These are phyloP conservation scores for Angophora floribunda DNA, from an alignment of 345 rosid species.

Conservation along the genomic window DNA sequence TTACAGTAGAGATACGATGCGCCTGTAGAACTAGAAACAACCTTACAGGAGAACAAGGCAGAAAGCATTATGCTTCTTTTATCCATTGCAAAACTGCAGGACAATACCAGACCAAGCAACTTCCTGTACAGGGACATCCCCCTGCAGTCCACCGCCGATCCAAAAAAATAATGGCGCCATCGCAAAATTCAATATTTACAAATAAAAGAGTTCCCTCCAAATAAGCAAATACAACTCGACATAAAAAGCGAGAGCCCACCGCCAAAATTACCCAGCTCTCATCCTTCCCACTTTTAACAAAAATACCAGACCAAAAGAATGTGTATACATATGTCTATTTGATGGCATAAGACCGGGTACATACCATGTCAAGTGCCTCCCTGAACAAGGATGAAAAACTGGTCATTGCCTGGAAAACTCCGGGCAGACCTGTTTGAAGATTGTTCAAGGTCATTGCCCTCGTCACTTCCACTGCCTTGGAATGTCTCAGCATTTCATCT, in stretches of 20 bases:
- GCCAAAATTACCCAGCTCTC: constrained; percentile 30
- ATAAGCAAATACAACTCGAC: neutral
- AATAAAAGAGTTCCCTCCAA: neutral
- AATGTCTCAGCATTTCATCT: constrained; percentile 87
- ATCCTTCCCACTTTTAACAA: constrained; percentile 2
- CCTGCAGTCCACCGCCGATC: constrained; percentile 4
- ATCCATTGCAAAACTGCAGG: neutral
- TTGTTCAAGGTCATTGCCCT: constrained; percentile 83
- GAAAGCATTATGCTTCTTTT: neutral
- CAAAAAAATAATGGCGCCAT: neutral
- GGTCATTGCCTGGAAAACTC: constrained; percentile 85
- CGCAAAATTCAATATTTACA: neutral
- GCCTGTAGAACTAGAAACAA: neutral
- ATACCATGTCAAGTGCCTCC: constrained; percentile 59
- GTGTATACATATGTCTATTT: constrained; percentile 25
- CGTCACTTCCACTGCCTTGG: constrained; percentile 85
- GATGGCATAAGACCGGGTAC: constrained; percentile 72
- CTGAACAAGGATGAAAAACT: constrained; percentile 76
- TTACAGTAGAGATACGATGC: neutral
- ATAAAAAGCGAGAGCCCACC: constrained; percentile 9
- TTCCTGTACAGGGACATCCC: constrained; percentile 23
- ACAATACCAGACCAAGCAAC: constrained; percentile 2
- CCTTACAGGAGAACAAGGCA: neutral
- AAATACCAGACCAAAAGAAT: constrained; percentile 6
- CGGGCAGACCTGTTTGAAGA: constrained; percentile 89